These are phyloP conservation scores for Paraurostyla sp. DNA, from an alignment of 73 alveolate genomes.

Conservation along the genomic window DNA sequence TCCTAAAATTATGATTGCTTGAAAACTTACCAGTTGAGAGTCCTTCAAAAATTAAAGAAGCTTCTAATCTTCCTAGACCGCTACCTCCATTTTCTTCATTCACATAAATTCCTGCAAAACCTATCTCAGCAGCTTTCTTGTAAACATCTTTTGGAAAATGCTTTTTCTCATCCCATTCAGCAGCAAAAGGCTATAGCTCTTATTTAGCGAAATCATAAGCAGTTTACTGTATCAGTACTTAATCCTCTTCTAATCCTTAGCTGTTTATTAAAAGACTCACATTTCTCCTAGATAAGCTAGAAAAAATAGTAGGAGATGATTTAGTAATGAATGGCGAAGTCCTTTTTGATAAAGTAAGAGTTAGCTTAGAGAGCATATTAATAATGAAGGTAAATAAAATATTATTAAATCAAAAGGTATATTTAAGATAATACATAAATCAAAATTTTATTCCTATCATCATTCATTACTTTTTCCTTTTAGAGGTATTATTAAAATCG, in stretches of 20 bases:
- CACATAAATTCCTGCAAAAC: constrained; percentile 84
- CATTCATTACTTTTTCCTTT: no score
- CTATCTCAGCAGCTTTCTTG: constrained; percentile 84
- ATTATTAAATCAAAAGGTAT: no score
- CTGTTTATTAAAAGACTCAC: constrained; percentile 46
- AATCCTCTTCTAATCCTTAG: constrained; percentile 69
- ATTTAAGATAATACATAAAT: no score
- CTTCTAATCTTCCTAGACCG: constrained; percentile 86
- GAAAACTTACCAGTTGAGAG: constrained; percentile 72
- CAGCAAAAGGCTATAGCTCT: constrained; percentile 82
- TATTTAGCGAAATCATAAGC: constrained; percentile 84
- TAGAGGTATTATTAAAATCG: background rate
- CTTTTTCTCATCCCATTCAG: constrained; percentile 89
- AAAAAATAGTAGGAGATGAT: background rate
- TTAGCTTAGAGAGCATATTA: no score
- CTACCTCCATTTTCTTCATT: constrained; percentile 86
- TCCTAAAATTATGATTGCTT: background rate
- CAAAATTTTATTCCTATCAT: no score
- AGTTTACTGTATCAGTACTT: constrained; percentile 74
- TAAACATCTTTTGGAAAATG: constrained; percentile 83
- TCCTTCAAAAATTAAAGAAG: constrained; percentile 89
- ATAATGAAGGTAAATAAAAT: no score
- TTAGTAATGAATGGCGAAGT: background rate
- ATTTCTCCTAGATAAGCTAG: background rate
- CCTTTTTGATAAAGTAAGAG: background rate